A percentile compares a stretch with the other conserved stretches of the same genome.
Conservation (phyloP, 306 rosid genomes). For the Medicago truncatula region MtrunA17r5.0-ANR NC_053046.1:15891001-15891500, state of each 20-base stretch:
- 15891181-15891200: constrained; percentile 44
- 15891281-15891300: too few relatives aligned
- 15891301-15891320: too few relatives aligned
- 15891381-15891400: too few relatives aligned
- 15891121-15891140: too few relatives aligned
- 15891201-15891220: constrained; percentile 9
- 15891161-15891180: background rate
- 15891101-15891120: background rate
- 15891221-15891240: constrained; percentile 23
- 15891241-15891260: constrained; percentile 45
- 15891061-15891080: constrained; percentile 14
- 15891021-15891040: constrained; percentile 39
- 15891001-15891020: constrained; percentile 34
- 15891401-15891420: too few relatives aligned
- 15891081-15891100: constrained; percentile 14
- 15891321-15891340: too few relatives aligned
- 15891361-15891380: too few relatives aligned
- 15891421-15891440: too few relatives aligned
- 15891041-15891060: background rate
- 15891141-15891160: constrained; percentile 21
- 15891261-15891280: background rate
- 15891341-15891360: too few relatives aligned
- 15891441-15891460: too few relatives aligned
- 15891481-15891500: too few relatives aligned
- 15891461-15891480: too few relatives aligned